phyloP scores from a whole-genome alignment of 208 protist species.

The Crithidia fasciculata region DNA sequence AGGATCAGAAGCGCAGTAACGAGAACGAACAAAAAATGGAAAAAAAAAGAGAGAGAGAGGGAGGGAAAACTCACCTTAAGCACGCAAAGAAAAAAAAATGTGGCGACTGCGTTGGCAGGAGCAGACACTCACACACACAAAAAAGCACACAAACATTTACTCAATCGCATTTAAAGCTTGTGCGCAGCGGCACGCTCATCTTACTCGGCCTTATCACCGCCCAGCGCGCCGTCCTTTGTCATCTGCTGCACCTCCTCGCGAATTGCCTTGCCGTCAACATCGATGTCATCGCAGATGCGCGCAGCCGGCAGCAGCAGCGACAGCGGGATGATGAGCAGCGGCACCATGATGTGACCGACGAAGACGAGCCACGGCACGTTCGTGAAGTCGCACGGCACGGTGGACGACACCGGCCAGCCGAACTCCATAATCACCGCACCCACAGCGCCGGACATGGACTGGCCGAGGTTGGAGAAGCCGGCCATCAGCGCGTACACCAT shows the following conservation, averaged over 20 bases:
- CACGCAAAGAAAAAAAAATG: too few relatives aligned
- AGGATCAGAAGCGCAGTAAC: too few relatives aligned
- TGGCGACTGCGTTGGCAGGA: too few relatives aligned
- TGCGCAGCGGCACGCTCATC: not conserved
- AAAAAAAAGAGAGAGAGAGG: too few relatives aligned
- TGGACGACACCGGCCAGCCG: slow-evolving; percentile 40
- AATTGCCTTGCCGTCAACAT: slow-evolving; percentile 46
- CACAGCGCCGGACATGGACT: slow-evolving; percentile 38
- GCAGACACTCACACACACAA: too few relatives aligned
- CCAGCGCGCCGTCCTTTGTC: not conserved
- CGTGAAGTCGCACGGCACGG: slow-evolving; percentile 68
- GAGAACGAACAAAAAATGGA: too few relatives aligned
- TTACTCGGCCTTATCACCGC: not conserved
- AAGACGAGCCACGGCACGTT: slow-evolving; percentile 59
- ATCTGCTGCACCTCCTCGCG: slow-evolving; percentile 8
- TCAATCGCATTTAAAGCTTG: not conserved
- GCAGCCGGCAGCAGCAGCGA: slow-evolving; percentile 58
- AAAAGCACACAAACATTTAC: too few relatives aligned
- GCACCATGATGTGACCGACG: slow-evolving; percentile 54
- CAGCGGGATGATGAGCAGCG: slow-evolving; percentile 61
- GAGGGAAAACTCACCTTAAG: too few relatives aligned
- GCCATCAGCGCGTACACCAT: slow-evolving; percentile 81
- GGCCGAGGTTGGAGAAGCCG: slow-evolving; percentile 78
- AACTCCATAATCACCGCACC: slow-evolving; percentile 56
- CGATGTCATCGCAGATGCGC: slow-evolving; percentile 62